Base-by-base conservation (phyloP, 352 stramenopile genomes). In the Globisporangium polare region DNA sequence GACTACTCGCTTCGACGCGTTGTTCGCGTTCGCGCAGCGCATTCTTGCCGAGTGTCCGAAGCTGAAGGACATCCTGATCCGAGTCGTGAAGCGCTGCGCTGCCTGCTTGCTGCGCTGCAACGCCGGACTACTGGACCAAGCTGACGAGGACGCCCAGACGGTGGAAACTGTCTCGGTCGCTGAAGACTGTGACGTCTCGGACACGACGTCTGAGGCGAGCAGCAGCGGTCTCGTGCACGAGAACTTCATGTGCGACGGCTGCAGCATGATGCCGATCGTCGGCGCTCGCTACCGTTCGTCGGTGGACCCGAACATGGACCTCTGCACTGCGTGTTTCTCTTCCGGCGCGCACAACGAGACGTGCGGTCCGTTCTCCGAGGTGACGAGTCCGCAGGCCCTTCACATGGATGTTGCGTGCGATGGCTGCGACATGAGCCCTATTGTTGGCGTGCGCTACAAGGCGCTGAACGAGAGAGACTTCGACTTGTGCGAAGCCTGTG, bases 361-460 rank as follows among this genome's bases (percentile, higher is more conserved):
- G 8, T 61, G 39, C 6, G 31, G 53, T 17, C 35, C 46, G 3
- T 63, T 63, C 22, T 15, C 24, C 3, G 66, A 60, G 18, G 63
- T 73, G 24, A 65, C 10, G 17, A 10, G n/a, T 8, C 13, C 31
- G 35, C 49, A 49, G 20, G 17, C 63, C 1, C 52, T 80, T 17
- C 80, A 89, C 47, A 50, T 74, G 6, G 67, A 58, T 9, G 51
- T 89, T 3, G 58, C 74, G 18, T 89, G 80, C n/a, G 66, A 87
- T 50, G 75, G 80, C 20, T 89, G 85, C 59, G 61, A 84, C 22
- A 78, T 80, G 72, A 57, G 29, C 2, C 80, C 82, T 6, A 62
- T 94, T 3, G 49, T 82, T 31, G 85, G 85, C 17, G 67, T 79
- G 5, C 86, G 83, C 47, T 96, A 89, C 82, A 95, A 95, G 74